Evolutionary conservation across 2,329 filamentous ascomycete species (phyloP).

Genomic region (Diaporthe citri): DNA sequence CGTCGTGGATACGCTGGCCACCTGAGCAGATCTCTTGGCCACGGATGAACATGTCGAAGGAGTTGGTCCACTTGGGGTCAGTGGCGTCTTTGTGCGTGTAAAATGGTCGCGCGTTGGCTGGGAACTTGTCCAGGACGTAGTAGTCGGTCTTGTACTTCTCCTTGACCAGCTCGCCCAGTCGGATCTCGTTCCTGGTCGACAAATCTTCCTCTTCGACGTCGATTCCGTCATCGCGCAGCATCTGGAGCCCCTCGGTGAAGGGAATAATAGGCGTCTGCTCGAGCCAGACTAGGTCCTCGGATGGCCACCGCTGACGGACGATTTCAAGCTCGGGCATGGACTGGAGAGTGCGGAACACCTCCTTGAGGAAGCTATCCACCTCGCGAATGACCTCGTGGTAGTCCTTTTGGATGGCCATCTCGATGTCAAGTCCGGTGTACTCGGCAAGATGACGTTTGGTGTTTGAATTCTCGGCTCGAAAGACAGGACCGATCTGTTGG

Average conservation of each 20-base stretch:
- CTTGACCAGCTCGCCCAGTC: conserved; percentile 85
- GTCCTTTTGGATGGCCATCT: conserved; percentile 91
- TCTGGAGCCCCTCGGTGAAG: conserved; percentile 82
- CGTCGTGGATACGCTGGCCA: conserved; percentile 92
- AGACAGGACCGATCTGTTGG: conserved; percentile 79
- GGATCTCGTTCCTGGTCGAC: conserved; percentile 87
- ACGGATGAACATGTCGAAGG: conserved; percentile 94
- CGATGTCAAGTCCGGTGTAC: conserved; percentile 91
- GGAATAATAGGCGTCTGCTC: conserved; percentile 86
- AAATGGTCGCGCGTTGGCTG: conserved; percentile 84
- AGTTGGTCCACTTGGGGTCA: conserved; percentile 83
- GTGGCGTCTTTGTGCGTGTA: conserved; percentile 88
- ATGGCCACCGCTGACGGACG: conserved; percentile 86
- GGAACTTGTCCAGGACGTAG: conserved; percentile 96
- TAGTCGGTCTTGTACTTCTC: conserved; percentile 91
- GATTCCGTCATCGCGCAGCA: conserved; percentile 87
- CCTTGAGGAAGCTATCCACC: conserved; percentile 81
- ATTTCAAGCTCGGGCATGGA: conserved; percentile 77
- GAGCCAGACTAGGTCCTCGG: conserved; percentile 87
- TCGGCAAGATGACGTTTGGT: conserved; percentile 95
- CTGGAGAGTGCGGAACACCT: conserved; percentile 76
- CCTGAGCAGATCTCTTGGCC: conserved; percentile 94
- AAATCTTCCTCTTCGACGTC: conserved; percentile 81
- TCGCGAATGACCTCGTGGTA: conserved; percentile 88
- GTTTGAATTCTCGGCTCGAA: conserved; percentile 95